Conservation (phyloP, 495 filamentous ascomycete species). For the Clavariopsis aquatica region DNA sequence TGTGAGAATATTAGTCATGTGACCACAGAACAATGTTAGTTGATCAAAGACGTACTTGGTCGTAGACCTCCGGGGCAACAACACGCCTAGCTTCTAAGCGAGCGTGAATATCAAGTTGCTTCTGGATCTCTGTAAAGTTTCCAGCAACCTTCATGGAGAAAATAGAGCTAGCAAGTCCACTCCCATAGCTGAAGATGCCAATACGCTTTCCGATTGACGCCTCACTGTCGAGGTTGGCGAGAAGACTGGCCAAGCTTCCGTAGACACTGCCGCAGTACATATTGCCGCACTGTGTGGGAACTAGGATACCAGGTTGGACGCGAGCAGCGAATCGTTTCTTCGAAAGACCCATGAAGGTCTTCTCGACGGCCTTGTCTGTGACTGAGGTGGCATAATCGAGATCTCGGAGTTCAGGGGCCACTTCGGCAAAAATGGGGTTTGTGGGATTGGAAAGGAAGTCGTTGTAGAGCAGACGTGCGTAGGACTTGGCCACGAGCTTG, state of each 20-base stretch:
- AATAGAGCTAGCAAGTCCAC: conserved; percentile 84
- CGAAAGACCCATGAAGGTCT: conserved; percentile 90
- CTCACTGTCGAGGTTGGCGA: conserved; percentile 70
- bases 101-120: conserved; percentile 78
- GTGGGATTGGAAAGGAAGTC: conserved; percentile 83
- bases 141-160: conserved; percentile 85
- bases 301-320: conserved; percentile 79
- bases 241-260: conserved; percentile 74
- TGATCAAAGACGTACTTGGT: conserved; percentile 60
- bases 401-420: conserved; percentile 81
- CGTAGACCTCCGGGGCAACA: conserved; percentile 82
- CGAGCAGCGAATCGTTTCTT: conserved; percentile 95
- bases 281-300: conserved; percentile 94
- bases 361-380: conserved; percentile 91
- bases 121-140: conserved; percentile 69
- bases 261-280: conserved; percentile 99
- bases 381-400: conserved; percentile 83
- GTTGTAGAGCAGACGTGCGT: conserved; percentile 93
- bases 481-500: conserved; percentile 96
- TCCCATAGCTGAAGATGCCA: conserved; percentile 93
- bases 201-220: conserved; percentile 80
- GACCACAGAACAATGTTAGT: conserved; percentile 26
- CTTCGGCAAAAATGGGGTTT: conserved; percentile 76
- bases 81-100: conserved; percentile 69
- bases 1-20: conserved; percentile 47